Conservation (phyloP, 129 eudicot species). For the Rutidosis leptorrhynchoides region DNA sequence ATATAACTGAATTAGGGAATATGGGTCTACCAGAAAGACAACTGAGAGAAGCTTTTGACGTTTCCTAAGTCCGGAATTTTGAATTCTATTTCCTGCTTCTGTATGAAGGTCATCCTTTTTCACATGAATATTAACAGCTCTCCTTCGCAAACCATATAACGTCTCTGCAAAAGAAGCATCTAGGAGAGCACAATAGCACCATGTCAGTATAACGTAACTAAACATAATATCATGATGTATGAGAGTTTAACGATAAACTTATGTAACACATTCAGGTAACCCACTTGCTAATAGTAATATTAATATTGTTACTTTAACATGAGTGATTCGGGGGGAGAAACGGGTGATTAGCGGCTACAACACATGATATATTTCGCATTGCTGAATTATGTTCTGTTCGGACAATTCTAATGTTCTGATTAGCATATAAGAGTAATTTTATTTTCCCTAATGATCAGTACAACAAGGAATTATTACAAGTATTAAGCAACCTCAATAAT, state of each 20-base stretch:
- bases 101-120: slow-evolving; percentile 38
- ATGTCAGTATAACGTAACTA: background rate
- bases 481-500: background rate
- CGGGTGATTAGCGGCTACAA: background rate
- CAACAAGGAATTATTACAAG: background rate
- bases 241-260: slow-evolving; percentile 10
- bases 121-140: slow-evolving; percentile 57
- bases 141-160: slow-evolving; percentile 87
- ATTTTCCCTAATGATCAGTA: background rate
- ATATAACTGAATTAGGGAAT: background rate
- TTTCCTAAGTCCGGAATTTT: slow-evolving; percentile 59
- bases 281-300: background rate
- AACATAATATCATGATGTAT: slow-evolving; percentile 1
- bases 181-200: slow-evolving; percentile 37
- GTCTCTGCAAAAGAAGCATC: slow-evolving; percentile 98
- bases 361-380: background rate
- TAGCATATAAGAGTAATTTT: background rate
- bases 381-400: slow-evolving; percentile 1
- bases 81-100: slow-evolving; percentile 45
- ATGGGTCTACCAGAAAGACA: slow-evolving; percentile 70
- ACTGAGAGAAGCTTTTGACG: slow-evolving; percentile 91
- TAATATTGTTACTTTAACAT: background rate
- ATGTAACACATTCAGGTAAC: slow-evolving; percentile 7
- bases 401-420: background rate
- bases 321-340: slow-evolving; percentile 4